Conservation (phyloP, 768 basidiomycete genomes). For the Boletus rubropictus region DNA sequence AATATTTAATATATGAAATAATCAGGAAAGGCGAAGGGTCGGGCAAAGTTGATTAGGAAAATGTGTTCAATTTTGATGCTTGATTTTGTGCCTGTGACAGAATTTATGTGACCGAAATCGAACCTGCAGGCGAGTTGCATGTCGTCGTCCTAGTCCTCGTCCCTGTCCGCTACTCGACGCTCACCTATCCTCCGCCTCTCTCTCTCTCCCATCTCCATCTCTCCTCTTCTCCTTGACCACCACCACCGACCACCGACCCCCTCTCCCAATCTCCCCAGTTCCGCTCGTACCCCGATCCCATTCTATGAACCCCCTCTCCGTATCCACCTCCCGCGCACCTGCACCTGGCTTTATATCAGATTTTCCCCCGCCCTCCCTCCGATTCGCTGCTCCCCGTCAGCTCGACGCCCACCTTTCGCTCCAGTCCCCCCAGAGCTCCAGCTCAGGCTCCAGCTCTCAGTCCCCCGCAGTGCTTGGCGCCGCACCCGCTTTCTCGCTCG, state of each 20-base stretch:
- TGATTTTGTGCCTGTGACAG: conserved; percentile 34
- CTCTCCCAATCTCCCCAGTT: background rate
- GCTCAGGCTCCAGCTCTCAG: conserved; percentile 23
- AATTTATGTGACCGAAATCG: conserved; percentile 25
- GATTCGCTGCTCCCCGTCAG: background rate
- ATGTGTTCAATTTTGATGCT: conserved; percentile 29
- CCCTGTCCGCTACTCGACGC: background rate
- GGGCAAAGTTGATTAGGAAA: conserved; percentile 21
- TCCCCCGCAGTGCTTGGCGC: conserved; percentile 22
- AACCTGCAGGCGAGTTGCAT: conserved; percentile 18
- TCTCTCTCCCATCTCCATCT: background rate
- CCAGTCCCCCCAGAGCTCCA: conserved; percentile 18
- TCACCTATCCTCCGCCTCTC: background rate
- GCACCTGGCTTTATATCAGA: conserved; percentile 30
- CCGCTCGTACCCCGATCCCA: background rate
- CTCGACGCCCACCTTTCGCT: conserved; percentile 11
- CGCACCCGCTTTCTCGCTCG: background rate
- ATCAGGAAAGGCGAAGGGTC: conserved; percentile 8
- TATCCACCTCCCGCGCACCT: background rate
- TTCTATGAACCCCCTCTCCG: background rate
- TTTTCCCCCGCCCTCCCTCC: conserved; percentile 29
- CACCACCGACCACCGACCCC: background rate
- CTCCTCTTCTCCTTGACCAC: background rate
- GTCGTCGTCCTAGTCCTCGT: conserved; percentile 17
- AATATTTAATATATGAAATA: conserved; percentile 20